These are phyloP conservation scores for Ogataea saltuana DNA, from an alignment of 805 yeast species.

Conservation along the genomic window DNA sequence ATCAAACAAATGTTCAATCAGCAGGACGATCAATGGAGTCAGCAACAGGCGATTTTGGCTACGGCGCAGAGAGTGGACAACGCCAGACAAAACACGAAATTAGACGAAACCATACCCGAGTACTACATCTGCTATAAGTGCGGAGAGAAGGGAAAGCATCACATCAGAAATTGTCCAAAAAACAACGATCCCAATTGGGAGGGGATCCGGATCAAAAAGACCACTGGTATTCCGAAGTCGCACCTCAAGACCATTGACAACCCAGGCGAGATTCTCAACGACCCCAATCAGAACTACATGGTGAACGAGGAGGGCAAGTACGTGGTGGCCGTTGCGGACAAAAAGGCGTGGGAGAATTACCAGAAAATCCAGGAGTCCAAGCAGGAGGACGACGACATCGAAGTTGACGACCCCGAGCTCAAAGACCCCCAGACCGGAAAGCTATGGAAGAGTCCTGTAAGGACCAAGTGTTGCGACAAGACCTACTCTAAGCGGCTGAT, in stretches of 20 bases:
- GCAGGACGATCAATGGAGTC: constrained; percentile 93
- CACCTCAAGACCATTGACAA: constrained; percentile 84
- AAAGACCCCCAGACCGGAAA: constrained; percentile 67
- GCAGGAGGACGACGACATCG: constrained; percentile 23
- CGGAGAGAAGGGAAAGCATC: constrained; percentile 89
- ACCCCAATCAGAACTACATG: constrained; percentile 62
- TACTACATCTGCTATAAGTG: constrained; percentile 96
- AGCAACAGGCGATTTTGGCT: constrained; percentile 89
- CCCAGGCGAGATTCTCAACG: constrained; percentile 58
- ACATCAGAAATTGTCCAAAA: constrained; percentile 95
- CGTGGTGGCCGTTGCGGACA: constrained; percentile 94
- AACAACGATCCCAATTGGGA: constrained; percentile 91
- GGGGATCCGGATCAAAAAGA: constrained; percentile 84
- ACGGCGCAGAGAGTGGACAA: constrained; percentile 68
- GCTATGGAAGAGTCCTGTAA: constrained; percentile 69
- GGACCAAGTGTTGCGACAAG: constrained; percentile 70
- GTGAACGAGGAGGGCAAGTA: constrained; percentile 93
- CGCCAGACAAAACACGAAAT: constrained; percentile 32
- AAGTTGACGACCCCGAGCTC: constrained; percentile 59
- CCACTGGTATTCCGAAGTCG: constrained; percentile 97
- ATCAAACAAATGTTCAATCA: constrained; percentile 89
- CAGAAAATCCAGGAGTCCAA: constrained; percentile 63
- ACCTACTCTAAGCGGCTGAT: constrained; percentile 60
- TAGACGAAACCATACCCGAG: constrained; percentile 86
- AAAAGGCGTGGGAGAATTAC: constrained; percentile 83